Evolutionary conservation across 2,329 filamentous ascomycete genomes (phyloP).

Genomic region (Paracoccidioides brasiliensis): DNA sequence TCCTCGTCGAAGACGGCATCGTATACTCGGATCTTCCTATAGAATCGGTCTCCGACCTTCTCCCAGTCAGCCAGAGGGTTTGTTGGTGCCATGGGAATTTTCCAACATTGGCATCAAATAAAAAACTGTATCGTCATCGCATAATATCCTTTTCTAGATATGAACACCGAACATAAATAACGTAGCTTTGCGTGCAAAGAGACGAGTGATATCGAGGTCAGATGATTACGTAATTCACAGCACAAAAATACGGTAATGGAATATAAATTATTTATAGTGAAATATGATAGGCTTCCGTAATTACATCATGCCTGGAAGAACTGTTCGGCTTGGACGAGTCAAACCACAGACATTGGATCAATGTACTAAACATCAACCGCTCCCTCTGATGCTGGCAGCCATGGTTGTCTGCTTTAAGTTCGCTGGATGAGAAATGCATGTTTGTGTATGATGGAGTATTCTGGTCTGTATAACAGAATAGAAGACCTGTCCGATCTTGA

Average conservation of each 20-base stretch:
- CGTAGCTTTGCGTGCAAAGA: neutral
- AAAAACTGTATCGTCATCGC: neutral
- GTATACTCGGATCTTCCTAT: constrained; percentile 89
- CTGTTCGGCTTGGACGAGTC: too few species aligned
- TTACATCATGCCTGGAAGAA: neutral
- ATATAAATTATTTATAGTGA: too few species aligned
- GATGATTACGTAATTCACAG: neutral
- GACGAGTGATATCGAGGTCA: neutral
- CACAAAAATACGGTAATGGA: neutral
- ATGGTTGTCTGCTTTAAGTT: neutral
- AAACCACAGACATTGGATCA: neutral
- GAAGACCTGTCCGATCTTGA: constrained; percentile 76
- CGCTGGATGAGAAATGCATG: neutral
- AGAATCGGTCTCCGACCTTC: constrained; percentile 82
- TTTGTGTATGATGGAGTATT: constrained; percentile 44
- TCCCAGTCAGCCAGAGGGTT: constrained; percentile 85
- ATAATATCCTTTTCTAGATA: neutral
- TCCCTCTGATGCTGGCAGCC: neutral
- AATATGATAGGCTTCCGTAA: neutral
- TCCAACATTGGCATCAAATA: neutral
- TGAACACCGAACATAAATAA: neutral
- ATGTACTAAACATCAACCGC: neutral
- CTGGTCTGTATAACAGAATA: constrained; percentile 52
- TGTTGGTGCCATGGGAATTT: constrained; percentile 30
- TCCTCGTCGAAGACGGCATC: constrained; percentile 86